These are phyloP conservation scores for Cordyceps fumosorosea DNA, from an alignment of 2,329 filamentous ascomycete species.

Conservation along the genomic window DNA sequence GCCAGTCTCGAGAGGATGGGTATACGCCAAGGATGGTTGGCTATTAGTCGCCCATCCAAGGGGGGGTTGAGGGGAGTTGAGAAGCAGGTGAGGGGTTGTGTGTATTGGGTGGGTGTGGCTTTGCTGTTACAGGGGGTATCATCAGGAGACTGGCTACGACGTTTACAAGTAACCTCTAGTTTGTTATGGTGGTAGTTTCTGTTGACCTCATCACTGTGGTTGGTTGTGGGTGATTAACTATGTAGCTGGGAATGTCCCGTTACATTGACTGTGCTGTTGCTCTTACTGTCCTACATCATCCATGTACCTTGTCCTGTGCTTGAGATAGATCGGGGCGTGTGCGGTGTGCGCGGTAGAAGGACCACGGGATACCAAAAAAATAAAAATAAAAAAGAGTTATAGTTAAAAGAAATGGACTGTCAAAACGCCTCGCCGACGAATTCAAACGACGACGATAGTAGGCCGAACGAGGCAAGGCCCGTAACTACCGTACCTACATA, in stretches of 20 bases:
- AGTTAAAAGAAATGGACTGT: no score
- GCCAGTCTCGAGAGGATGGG: background rate
- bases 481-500: no score
- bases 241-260: background rate
- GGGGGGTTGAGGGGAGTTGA: background rate
- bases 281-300: background rate
- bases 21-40: background rate
- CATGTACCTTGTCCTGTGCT: background rate
- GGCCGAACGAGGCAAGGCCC: no score
- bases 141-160: background rate
- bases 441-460: no score
- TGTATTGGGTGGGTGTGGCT: background rate
- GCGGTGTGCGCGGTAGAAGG: background rate
- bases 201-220: no score
- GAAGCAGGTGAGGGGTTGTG: background rate
- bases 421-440: no score
- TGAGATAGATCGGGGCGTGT: background rate
- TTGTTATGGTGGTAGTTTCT: no score
- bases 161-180: background rate
- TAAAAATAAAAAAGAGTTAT: no score
- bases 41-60: background rate
- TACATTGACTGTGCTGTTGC: background rate
- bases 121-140: constrained; percentile 1
- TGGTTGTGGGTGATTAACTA: background rate
- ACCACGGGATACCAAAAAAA: background rate